These are phyloP conservation scores for Daldinia grandis DNA, from an alignment of 495 filamentous ascomycete genomes.

Conservation along the genomic window DNA sequence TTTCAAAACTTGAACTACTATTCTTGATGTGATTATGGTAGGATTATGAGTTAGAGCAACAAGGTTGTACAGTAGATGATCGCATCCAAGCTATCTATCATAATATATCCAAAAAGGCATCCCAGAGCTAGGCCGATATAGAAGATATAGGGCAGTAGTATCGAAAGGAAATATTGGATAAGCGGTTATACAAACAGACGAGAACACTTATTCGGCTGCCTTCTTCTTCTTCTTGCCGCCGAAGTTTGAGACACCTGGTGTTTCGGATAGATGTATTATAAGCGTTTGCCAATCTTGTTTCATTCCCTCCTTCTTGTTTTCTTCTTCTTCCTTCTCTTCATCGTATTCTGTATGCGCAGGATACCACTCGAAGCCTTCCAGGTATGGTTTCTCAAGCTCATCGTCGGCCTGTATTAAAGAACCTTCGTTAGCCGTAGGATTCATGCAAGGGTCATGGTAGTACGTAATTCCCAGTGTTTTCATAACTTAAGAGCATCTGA, in stretches of 20 bases:
- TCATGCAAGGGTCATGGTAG: no score
- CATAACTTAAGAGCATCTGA: no score
- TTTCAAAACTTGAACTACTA: background rate
- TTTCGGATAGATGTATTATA: constrained; percentile 86
- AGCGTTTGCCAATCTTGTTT: constrained; percentile 42
- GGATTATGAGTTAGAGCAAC: background rate
- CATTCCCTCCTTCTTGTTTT: background rate
- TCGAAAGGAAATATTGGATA: constrained; percentile 26
- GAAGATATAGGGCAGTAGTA: constrained; percentile 12
- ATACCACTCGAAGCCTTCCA: constrained; percentile 91
- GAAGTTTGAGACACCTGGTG: constrained; percentile 60
- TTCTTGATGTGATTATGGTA: background rate
- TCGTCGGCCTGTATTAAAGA: constrained; percentile 73
- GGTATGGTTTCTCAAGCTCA: constrained; percentile 81
- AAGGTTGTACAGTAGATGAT: background rate
- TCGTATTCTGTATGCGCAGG: constrained; percentile 69
- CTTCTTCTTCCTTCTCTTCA: constrained; percentile 51
- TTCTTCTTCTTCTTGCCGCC: constrained; percentile 69
- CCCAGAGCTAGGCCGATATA: background rate
- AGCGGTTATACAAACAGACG: constrained; percentile 21
- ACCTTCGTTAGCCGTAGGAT: background rate
- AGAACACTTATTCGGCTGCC: constrained; percentile 53
- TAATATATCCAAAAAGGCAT: constrained; percentile 23
- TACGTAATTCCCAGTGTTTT: no score
- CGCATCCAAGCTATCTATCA: constrained; percentile 35